These are phyloP conservation scores for Oryza glumipatula DNA, from an alignment of 176 grass and related monocot species.

Conservation along the genomic window DNA sequence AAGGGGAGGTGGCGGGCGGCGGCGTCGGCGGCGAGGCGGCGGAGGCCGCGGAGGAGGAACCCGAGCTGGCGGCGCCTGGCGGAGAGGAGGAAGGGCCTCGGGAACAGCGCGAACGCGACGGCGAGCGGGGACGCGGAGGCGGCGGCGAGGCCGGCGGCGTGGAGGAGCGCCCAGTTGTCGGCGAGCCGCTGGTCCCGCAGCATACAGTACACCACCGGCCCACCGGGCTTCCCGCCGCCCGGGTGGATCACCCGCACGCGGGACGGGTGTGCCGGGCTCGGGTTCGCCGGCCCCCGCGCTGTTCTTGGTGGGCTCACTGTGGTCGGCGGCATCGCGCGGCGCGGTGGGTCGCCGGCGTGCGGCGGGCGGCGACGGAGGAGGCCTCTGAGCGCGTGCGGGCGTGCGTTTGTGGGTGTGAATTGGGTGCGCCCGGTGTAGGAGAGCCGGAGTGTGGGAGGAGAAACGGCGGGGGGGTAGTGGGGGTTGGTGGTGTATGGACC, in stretches of 20 bases:
- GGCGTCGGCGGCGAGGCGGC: slow-evolving; percentile 42
- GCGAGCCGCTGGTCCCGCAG: slow-evolving; percentile 82
- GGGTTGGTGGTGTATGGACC: background rate
- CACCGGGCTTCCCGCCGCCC: slow-evolving; percentile 8
- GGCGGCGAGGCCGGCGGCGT: slow-evolving; percentile 71
- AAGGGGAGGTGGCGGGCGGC: slow-evolving; percentile 54
- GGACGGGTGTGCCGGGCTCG: slow-evolving; percentile 45
- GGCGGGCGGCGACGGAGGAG: background rate
- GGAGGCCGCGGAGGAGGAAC: slow-evolving; percentile 71
- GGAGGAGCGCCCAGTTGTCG: slow-evolving; percentile 96
- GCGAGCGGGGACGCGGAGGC: slow-evolving; percentile 57
- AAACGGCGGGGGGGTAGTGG: background rate
- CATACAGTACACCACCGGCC: slow-evolving; percentile 96
- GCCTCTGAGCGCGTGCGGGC: too few species aligned
- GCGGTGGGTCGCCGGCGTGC: background rate
- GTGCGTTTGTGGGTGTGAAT: background rate
- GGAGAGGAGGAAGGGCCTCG: slow-evolving; percentile 61
- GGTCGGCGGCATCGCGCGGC: slow-evolving; percentile 34
- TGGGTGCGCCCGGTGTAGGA: slow-evolving; percentile 16
- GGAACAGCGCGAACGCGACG: slow-evolving; percentile 71
- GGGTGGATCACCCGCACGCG: slow-evolving; percentile 67
- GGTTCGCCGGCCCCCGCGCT: background rate
- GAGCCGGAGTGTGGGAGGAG: background rate
- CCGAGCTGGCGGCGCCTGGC: slow-evolving; percentile 64
- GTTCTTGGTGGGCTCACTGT: background rate